Base-by-base conservation (phyloP, 148 eudicot species). In the Rhododendron molle region DNA sequence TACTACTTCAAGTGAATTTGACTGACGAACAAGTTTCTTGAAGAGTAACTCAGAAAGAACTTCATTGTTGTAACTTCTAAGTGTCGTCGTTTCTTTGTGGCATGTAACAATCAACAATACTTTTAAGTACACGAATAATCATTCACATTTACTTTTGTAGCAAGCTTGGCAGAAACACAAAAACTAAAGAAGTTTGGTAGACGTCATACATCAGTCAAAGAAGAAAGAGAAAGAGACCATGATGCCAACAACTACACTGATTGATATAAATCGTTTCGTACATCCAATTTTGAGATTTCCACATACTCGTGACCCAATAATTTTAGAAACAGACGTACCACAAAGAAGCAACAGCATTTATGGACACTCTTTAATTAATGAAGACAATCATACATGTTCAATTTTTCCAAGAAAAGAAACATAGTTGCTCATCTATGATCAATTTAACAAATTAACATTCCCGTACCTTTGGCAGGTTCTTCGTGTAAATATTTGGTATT, bases 401-500 rank as follows among this genome's bases (percentile, higher is more conserved):
- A 4, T 77, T 43, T 14, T 77, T 30, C 26, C 46, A 77, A 18
- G 46, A 15, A 76, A 78, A 43, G 34, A 26, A 11, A 21, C 54
- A 78, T 12, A 78, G 34, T 78, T 44, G 52, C 56, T 44, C 34
- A 46, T 44, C 34, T 38, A 43, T 20, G 28, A 77, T 77, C 16
- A 38, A 78, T 46, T 78, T 50, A 79, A 60, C 20, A 21, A 10
- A 58, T 36, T 38, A 60, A 60, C 5, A 4, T 13, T 7, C n/a
- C n/a, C 56, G 9, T 84, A 92, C 94, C 94, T 92, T 88, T 50
- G 92, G 93, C 85, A 92, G 88, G 84, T 80, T 80, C 65, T 86
- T 89, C 84, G 89, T 38, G 76, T 92, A 92, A 23, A 85, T 87
- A 76, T 89, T 72, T 67, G 94, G 94, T 14, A 91, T 85, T 76